Percentiles rank a stretch among this genome's conserved stretches.
Evolutionary conservation across 176 grass and related monocot genomes (phyloP).

Genomic region (Areca catechu): DNA sequence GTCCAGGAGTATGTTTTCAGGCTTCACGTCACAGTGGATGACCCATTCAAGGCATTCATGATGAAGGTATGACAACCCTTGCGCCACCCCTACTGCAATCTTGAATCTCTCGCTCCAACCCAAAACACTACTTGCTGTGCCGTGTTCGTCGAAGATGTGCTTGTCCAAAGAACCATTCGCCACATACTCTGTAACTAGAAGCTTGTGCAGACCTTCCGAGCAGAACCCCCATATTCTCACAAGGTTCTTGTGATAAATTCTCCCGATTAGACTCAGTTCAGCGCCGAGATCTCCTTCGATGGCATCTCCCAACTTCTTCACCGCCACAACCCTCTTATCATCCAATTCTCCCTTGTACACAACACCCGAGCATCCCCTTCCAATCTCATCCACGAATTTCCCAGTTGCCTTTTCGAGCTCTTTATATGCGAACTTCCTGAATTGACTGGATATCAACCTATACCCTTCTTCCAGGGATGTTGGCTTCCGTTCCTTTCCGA

Average conservation of each 20-base stretch:
- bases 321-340: constrained; percentile 12
- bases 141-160: constrained; percentile 8
- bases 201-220: constrained; percentile 11
- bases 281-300: constrained; percentile 17
- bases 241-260: constrained; percentile 32
- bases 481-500: not conserved
- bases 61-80: constrained; percentile 45
- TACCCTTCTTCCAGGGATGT: constrained; percentile 12
- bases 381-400: constrained; percentile 19
- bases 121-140: not conserved
- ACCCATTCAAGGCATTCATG: constrained; percentile 51
- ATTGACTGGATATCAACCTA: constrained; percentile 14
- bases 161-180: constrained; percentile 28
- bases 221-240: constrained; percentile 27
- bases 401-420: constrained; percentile 14
- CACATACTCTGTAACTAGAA: constrained; percentile 25
- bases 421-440: constrained; percentile 18
- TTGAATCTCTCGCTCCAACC: constrained; percentile 24
- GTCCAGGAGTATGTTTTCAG: constrained; percentile 26
- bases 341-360: constrained; percentile 23
- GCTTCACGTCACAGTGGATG: constrained; percentile 57
- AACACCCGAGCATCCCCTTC: constrained; percentile 13
- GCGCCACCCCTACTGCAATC: constrained; percentile 26
- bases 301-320: constrained; percentile 24
- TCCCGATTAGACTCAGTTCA: constrained; percentile 20